Evolutionary conservation across 2,329 filamentous ascomycete genomes (phyloP), one percentile per base, ranked within the genome.

Genomic region (Pseudocercospora musae): DNA sequence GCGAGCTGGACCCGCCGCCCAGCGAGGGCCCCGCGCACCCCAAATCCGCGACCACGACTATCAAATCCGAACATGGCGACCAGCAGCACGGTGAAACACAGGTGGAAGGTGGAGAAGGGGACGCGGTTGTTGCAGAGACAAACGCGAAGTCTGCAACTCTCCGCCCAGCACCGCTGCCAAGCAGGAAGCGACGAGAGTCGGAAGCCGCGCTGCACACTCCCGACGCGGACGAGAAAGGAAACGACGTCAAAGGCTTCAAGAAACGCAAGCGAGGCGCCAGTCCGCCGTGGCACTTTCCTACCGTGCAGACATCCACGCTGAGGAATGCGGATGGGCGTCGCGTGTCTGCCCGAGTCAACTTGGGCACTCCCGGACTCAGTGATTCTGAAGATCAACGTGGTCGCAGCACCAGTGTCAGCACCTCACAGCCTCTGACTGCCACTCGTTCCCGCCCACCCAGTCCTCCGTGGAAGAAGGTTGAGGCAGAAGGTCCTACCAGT

Each of bases 391-490:
- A 63, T 20, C 42, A 60, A n/a, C 62, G 69, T 20, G 60, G 44
- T 11, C 64, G 68, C 6, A 71, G 70, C 55, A 59, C 65, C 11
- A 72, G 69, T 59, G 59, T 58, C 40, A 70, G 68, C 55, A 54
- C 52, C 10, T 54, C 52, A 18, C 66, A 69, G 52, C 66, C 68
- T 21, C 60, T 49, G 23, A 60, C 65, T 10, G 60, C 62, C 4
- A 67, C 71, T 59, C 66, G 77, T 62, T 75, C 80, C 65, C 76
- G 80, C 78, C 79, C 80, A 58, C 82, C 84, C 63, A 98, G 94
- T 66, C 95, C 95, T 68, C 95, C 95, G 21, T 99, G 95, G 95
- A 98, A 95, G 80, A 91, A 87, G 72, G 85, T 90, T 66, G 85
- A 85, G 62, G 91, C 90, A 44, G 90, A 96, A 27, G 95, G 95